A percentile compares a stretch with the other conserved stretches of the same genome.
Evolutionary conservation across 208 protist species (phyloP).

Genomic region (Acanthamoeba castellanii): DNA sequence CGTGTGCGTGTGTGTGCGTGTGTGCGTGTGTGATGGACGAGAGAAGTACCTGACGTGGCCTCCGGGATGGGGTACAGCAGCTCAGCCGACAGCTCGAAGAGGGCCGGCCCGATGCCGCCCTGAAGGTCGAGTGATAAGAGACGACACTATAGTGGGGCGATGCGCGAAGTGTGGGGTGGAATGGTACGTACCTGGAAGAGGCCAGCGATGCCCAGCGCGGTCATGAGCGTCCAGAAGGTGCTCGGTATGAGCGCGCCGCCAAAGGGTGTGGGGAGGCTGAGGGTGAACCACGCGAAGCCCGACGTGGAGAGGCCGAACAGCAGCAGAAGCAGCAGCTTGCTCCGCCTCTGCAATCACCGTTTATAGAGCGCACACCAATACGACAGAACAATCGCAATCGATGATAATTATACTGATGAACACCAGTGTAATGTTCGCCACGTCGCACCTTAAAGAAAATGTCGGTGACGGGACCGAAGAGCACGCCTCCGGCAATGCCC

Average conservation of each 20-base stretch:
- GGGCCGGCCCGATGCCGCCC: not conserved
- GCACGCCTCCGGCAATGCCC: constrained; percentile 17
- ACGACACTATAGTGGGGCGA: not conserved
- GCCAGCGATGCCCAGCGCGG: not conserved
- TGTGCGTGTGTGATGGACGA: too few species aligned
- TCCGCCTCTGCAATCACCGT: not conserved
- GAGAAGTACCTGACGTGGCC: constrained; percentile 30
- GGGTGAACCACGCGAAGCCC: not conserved
- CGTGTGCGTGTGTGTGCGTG: too few species aligned
- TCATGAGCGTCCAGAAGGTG: constrained; percentile 35
- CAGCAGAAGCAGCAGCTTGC: constrained; percentile 26
- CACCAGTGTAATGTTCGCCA: too few species aligned
- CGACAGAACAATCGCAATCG: too few species aligned
- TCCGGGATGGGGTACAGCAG: constrained; percentile 44
- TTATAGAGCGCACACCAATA: not conserved
- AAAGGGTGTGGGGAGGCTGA: constrained; percentile 43
- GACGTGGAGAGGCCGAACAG: not conserved
- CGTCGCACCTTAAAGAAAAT: not conserved
- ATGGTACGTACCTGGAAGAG: not conserved
- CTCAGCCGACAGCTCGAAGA: constrained; percentile 35
- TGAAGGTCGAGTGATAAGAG: not conserved
- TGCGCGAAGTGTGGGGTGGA: not conserved
- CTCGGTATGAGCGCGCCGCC: not conserved
- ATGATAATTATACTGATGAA: too few species aligned
- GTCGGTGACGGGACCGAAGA: not conserved